These are phyloP conservation scores for Mycena amicta DNA, from an alignment of 768 basidiomycete genomes.

Conservation along the genomic window DNA sequence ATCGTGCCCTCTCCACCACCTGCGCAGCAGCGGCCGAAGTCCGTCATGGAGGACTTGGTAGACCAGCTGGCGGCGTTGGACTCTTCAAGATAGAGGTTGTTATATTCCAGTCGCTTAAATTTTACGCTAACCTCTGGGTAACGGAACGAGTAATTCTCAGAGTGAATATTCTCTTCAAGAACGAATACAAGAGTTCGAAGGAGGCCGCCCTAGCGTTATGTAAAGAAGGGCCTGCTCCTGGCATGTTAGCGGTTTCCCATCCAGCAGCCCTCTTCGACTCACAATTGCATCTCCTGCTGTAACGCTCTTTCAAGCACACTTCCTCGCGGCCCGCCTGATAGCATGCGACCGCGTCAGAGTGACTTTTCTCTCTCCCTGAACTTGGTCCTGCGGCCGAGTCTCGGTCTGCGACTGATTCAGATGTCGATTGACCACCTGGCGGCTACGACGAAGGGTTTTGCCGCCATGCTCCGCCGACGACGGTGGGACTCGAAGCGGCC, in stretches of 20 bases:
- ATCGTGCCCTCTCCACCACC: constrained; percentile 24
- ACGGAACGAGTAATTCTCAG: too few species aligned
- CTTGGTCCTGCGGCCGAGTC: too few species aligned
- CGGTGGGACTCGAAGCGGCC: not conserved
- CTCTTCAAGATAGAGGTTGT: constrained; percentile 23
- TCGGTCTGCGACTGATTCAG: not conserved
- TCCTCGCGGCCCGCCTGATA: constrained; percentile 2
- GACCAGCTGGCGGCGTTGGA: constrained; percentile 77
- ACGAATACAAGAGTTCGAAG: too few species aligned
- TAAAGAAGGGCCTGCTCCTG: too few species aligned
- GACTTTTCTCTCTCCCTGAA: not conserved
- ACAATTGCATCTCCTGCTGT: not conserved
- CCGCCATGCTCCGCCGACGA: not conserved
- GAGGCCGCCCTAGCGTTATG: too few species aligned
- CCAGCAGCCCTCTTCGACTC: not conserved
- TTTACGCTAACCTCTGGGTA: not conserved
- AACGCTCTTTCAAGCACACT: too few species aligned
- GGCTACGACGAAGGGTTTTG: not conserved
- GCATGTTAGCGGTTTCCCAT: too few species aligned
- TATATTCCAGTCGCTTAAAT: constrained; percentile 1
- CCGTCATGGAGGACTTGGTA: constrained; percentile 84
- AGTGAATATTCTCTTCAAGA: too few species aligned
- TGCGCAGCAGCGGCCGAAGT: constrained; percentile 33
- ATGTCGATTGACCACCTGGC: not conserved
- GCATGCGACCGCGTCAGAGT: constrained; percentile 6